These are phyloP conservation scores for Paramecium pentaurelia DNA, from an alignment of 73 alveolate genomes.

Conservation along the genomic window DNA sequence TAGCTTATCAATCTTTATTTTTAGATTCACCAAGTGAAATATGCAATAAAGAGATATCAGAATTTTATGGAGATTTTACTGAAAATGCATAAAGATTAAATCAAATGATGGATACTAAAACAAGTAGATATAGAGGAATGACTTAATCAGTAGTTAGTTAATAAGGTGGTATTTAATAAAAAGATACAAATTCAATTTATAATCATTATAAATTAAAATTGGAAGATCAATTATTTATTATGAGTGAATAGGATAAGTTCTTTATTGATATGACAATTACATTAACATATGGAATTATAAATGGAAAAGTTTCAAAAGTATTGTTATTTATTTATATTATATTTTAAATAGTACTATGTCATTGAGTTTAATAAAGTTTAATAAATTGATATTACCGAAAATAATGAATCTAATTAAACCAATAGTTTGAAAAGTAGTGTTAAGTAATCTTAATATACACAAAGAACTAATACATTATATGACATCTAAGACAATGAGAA, in stretches of 20 bases:
- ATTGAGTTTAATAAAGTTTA: conserved; percentile 9
- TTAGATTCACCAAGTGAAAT: not conserved
- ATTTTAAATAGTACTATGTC: conserved; percentile 20
- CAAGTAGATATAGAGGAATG: not conserved
- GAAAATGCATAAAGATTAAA: not conserved
- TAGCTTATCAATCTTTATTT: not conserved
- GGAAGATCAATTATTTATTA: not conserved
- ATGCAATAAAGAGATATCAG: not conserved
- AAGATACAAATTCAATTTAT: not conserved
- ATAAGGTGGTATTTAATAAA: not conserved
- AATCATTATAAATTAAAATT: not conserved
- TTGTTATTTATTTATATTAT: not conserved
- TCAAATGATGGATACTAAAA: not conserved
- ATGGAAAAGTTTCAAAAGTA: conserved; percentile 43
- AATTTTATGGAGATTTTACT: not conserved
- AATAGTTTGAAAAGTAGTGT: not conserved
- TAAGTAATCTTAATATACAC: not conserved
- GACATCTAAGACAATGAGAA: not conserved
- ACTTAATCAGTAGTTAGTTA: not conserved
- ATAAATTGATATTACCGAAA: not conserved
- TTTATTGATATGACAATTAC: not conserved
- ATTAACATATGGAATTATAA: not conserved
- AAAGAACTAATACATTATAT: not conserved
- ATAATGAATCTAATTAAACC: not conserved
- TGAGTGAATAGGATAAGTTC: not conserved